Conservation (phyloP, 306 rosid species). For the Mimosa bimucronata region DNA sequence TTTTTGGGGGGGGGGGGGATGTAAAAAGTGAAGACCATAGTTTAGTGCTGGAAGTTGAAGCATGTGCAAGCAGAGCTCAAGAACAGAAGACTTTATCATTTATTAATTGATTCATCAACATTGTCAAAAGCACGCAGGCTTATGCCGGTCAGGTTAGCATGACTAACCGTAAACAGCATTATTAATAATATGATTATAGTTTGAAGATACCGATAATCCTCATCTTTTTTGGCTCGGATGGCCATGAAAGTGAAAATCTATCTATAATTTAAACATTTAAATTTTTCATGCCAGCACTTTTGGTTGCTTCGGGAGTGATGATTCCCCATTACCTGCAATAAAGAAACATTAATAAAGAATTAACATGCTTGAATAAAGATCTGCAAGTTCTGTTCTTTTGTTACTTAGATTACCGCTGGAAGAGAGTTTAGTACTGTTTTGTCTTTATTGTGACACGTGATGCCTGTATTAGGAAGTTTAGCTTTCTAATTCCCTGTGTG, state of each 20-base stretch:
- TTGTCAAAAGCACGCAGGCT: conserved; percentile 8
- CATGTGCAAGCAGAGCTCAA: conserved; percentile 40
- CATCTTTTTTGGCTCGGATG: not conserved
- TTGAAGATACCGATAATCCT: not conserved
- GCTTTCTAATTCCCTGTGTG: not conserved
- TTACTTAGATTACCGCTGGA: not conserved
- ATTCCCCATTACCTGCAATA: conserved; percentile 44
- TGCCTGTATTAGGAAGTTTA: not conserved
- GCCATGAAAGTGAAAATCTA: conserved; percentile 15
- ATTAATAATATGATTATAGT: not conserved
- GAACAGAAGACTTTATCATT: conserved; percentile 40
- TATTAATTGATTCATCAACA: conserved; percentile 40
- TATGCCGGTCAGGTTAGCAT: not conserved
- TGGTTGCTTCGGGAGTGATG: conserved; percentile 40
- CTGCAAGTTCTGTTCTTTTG: not conserved
- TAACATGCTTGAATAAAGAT: conserved; percentile 13
- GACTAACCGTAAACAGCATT: not conserved
- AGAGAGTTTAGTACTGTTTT: not conserved
- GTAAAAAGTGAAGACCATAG: conserved; percentile 17
- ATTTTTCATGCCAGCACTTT: conserved; percentile 3
- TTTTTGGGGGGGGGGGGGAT: not conserved
- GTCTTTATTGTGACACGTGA: not conserved
- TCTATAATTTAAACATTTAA: conserved; percentile 22
- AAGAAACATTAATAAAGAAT: conserved; percentile 8
- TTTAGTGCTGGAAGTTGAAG: conserved; percentile 30